Evolutionary conservation across 2,329 filamentous ascomycete species (phyloP).

Genomic region (Aspergillus niger): DNA sequence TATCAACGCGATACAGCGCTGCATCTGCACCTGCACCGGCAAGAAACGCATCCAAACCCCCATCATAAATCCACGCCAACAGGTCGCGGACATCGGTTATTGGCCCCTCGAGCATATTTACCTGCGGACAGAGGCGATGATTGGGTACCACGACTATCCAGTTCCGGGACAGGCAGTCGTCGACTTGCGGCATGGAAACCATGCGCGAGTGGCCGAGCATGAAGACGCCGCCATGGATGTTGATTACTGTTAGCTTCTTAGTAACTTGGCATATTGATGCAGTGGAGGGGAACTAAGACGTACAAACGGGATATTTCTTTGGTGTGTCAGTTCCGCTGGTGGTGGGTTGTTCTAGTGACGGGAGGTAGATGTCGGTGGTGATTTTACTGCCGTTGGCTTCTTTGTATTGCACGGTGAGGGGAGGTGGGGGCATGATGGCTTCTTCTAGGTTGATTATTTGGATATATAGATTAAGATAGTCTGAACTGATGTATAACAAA

Average conservation of each 20-base stretch:
- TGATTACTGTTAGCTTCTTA: conserved; percentile 32
- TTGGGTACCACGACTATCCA: conserved; percentile 45
- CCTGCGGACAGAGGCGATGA: conserved; percentile 48
- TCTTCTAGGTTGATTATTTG: not conserved
- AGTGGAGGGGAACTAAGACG: conserved; percentile 1
- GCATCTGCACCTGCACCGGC: conserved; percentile 1
- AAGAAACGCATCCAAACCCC: conserved; percentile 35
- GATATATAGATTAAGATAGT: not conserved
- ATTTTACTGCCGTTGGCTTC: conserved; percentile 25
- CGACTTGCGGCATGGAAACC: conserved; percentile 43
- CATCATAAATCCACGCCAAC: conserved; percentile 44
- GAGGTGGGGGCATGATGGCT: conserved; percentile 16
- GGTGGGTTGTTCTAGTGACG: conserved; percentile 2
- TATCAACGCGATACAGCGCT: conserved; percentile 24
- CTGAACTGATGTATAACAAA: no score
- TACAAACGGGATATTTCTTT: conserved; percentile 28
- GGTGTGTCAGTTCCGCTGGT: not conserved
- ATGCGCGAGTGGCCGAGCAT: conserved; percentile 45
- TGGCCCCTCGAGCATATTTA: conserved; percentile 49
- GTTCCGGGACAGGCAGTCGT: conserved; percentile 40
- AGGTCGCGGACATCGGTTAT: conserved; percentile 51
- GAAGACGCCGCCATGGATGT: conserved; percentile 50
- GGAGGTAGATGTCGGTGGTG: conserved; percentile 32
- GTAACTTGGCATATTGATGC: not conserved
- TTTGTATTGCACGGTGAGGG: conserved; percentile 27